Percentiles rank a stretch among this genome's conserved stretches.
These are phyloP conservation scores for Solanum arcanum DNA, from an alignment of 257 asterid species.

Conservation along the genomic window DNA sequence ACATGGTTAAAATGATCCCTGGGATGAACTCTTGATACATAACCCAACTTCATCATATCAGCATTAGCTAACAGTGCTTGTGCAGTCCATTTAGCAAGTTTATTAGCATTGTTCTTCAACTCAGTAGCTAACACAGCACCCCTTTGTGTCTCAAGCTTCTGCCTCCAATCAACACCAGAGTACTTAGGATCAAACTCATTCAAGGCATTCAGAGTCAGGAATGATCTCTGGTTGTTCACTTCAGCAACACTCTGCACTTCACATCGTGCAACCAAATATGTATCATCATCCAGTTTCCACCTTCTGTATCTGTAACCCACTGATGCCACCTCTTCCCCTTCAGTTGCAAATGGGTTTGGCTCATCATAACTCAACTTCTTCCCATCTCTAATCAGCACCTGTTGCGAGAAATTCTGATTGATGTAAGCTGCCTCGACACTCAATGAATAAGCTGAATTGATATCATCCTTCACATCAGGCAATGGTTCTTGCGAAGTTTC, in stretches of 20 bases:
- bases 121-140: conserved; percentile 98
- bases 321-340: conserved; percentile 94
- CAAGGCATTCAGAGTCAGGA: conserved; percentile 70
- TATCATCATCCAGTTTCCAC: conserved; percentile 86
- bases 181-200: conserved; percentile 93
- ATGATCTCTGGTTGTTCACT: conserved; percentile 66
- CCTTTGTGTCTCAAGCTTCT: conserved; percentile 91
- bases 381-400: conserved; percentile 80
- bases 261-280: conserved; percentile 73
- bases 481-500: conserved; percentile 95
- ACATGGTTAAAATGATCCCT: conserved; percentile 90
- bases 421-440: conserved; percentile 93
- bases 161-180: conserved; percentile 97
- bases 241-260: conserved; percentile 93
- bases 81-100: conserved; percentile 94
- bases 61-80: conserved; percentile 90
- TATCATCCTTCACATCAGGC: conserved; percentile 91
- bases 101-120: conserved; percentile 88
- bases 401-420: conserved; percentile 94
- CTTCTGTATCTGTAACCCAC: conserved; percentile 92
- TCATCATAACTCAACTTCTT: conserved; percentile 77
- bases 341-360: conserved; percentile 83
- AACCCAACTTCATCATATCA: conserved; percentile 96
- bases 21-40: conserved; percentile 94
- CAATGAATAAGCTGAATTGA: conserved; percentile 70